A percentile compares a stretch with the other conserved stretches of the same genome.
phyloP scores from a whole-genome alignment of 345 rosid genomes.

The Gossypium longicalyx region DNA sequence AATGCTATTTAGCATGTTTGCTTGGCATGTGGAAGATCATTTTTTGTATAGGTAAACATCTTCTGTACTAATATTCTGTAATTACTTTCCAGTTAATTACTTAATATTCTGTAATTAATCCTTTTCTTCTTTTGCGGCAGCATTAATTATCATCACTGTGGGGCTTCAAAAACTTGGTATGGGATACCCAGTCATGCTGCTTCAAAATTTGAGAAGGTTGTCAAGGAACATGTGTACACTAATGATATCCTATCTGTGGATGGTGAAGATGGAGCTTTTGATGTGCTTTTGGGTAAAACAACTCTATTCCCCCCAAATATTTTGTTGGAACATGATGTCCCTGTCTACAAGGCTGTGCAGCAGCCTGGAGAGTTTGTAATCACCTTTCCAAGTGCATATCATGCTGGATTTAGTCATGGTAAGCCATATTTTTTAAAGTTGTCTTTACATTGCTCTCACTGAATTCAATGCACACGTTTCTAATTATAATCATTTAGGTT shows the following conservation, averaged over 20 bases:
- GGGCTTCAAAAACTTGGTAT: conserved; percentile 99
- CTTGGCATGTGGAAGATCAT: conserved; percentile 99
- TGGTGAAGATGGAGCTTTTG: conserved; percentile 98
- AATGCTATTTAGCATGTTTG: conserved; percentile 98
- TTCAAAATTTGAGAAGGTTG: conserved; percentile 84
- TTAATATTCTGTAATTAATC: conserved; percentile 3
- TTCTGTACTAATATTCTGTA: background rate
- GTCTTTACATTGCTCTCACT: background rate
- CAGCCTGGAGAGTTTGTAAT: conserved; percentile 93
- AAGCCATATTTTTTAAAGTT: conserved; percentile 5
- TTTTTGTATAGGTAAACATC: conserved; percentile 76
- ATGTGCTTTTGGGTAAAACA: conserved; percentile 94
- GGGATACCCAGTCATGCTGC: conserved; percentile 96
- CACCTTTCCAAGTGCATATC: conserved; percentile 96
- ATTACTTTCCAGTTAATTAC: background rate
- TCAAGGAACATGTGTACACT: conserved; percentile 73
- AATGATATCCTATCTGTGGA: conserved; percentile 61
- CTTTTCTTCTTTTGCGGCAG: conserved; percentile 36
- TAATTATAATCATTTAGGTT: conserved; percentile 48
- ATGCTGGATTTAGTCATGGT: conserved; percentile 99
- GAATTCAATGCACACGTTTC: conserved; percentile 10
- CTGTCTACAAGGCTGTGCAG: conserved; percentile 95
- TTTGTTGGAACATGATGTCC: conserved; percentile 76
- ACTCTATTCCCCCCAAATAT: conserved; percentile 89
- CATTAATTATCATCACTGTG: conserved; percentile 97